Evolutionary conservation across 768 basidiomycete genomes (phyloP).

Genomic region (Sistotremastrum suecicum): DNA sequence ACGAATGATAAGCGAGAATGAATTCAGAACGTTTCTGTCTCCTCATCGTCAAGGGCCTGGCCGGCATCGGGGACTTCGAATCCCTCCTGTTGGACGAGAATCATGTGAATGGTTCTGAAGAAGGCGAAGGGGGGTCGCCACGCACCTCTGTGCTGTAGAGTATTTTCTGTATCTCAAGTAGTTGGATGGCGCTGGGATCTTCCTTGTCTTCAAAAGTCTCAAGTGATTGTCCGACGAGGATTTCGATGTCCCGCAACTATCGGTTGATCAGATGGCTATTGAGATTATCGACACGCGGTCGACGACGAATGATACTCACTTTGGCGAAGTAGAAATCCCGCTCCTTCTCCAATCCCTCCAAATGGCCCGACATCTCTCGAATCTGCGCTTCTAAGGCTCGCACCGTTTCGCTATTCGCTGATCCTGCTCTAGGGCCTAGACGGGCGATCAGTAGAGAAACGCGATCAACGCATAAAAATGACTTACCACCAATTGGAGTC

Average conservation of each 20-base stretch:
- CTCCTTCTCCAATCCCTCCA: constrained; percentile 93
- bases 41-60: constrained; percentile 56
- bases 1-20: constrained; percentile 2
- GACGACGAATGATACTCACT: constrained; percentile 29
- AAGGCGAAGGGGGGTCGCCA: constrained; percentile 2
- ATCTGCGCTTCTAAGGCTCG: constrained; percentile 62
- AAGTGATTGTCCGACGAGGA: constrained; percentile 71
- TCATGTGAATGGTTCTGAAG: constrained; percentile 5
- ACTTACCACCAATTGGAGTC: constrained; percentile 49
- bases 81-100: constrained; percentile 50
- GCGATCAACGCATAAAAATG: constrained; percentile 39
- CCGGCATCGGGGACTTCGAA: constrained; percentile 75
- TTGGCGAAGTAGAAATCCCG: constrained; percentile 98
- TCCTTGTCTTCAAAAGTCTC: constrained; percentile 48
- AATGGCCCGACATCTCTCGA: constrained; percentile 62
- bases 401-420: constrained; percentile 53
- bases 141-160: constrained; percentile 89
- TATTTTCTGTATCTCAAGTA: constrained; percentile 80
- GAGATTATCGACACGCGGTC: constrained; percentile 1
- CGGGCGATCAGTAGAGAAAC: not conserved
- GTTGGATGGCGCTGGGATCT: constrained; percentile 25
- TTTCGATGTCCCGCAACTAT: constrained; percentile 94
- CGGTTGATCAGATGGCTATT: not conserved
- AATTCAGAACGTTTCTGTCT: constrained; percentile 28
- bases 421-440: constrained; percentile 41